A percentile compares a stretch with the other conserved stretches of the same genome.
Conservation (phyloP, 768 basidiomycete species). For the Leccinum uliginosum region DNA sequence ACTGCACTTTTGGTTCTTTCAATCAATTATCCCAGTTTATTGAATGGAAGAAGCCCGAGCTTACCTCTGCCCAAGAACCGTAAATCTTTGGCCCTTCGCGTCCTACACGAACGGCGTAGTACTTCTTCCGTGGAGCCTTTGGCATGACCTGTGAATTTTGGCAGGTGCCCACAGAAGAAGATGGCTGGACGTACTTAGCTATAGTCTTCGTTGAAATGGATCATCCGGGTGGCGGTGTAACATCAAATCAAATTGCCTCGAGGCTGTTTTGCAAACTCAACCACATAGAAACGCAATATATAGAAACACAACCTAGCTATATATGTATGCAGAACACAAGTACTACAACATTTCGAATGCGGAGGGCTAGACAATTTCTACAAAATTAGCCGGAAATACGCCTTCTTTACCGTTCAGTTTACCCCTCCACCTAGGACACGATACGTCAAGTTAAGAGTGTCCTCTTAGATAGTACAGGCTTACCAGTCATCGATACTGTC, state of each 20-base stretch:
- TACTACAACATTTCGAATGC: not conserved
- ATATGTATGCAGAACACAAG: not conserved
- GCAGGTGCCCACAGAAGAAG: not conserved
- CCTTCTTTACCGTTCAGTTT: slow-evolving; percentile 55
- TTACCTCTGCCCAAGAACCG: slow-evolving; percentile 55
- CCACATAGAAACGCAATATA: not conserved
- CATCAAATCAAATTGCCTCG: not conserved
- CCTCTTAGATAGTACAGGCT: slow-evolving; percentile 14
- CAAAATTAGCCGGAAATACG: slow-evolving; percentile 81
- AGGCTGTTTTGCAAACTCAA: not conserved
- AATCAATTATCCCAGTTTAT: not conserved
- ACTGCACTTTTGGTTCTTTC: slow-evolving; percentile 37
- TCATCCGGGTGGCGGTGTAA: not conserved
- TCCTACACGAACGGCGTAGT: slow-evolving; percentile 59
- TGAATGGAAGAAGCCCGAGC: slow-evolving; percentile 7
- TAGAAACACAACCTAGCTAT: not conserved
- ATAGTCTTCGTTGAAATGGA: no score
- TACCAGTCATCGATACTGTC: slow-evolving; percentile 74
- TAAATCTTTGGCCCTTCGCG: slow-evolving; percentile 57
- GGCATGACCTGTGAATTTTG: slow-evolving; percentile 19
- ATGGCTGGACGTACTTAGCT: not conserved
- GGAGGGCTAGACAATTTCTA: slow-evolving; percentile 49
- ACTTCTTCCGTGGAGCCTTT: slow-evolving; percentile 38
- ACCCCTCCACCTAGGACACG: slow-evolving; percentile 67
- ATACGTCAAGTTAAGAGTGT: not conserved